Evolutionary conservation across 441 rosid species (phyloP).

Genomic region (Flueggea neowawraea): DNA sequence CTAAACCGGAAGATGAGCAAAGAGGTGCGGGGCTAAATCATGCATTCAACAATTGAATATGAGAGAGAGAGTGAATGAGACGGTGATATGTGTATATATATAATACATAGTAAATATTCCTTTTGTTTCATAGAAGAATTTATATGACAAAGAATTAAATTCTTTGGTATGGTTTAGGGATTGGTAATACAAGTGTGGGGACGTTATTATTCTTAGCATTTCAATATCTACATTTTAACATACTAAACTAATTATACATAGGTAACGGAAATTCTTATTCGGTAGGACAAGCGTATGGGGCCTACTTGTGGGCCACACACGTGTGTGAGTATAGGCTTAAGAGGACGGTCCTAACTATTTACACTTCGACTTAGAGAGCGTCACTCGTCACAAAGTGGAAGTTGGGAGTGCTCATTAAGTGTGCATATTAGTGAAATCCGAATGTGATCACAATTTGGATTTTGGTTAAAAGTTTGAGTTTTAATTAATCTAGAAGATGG

Average conservation of each 20-base stretch:
- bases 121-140: background rate
- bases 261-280: too few species aligned
- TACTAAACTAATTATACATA: background rate
- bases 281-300: too few species aligned
- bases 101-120: background rate
- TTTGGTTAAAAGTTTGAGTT: too few species aligned
- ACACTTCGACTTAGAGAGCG: too few species aligned
- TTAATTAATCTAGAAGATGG: too few species aligned
- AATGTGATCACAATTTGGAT: too few species aligned
- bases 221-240: too few species aligned
- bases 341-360: too few species aligned
- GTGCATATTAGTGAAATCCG: too few species aligned
- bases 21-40: background rate
- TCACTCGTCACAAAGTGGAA: too few species aligned
- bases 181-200: background rate
- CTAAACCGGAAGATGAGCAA: constrained; percentile 47
- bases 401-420: too few species aligned
- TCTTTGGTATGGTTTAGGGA: background rate
- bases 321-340: background rate
- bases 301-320: background rate
- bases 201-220: background rate
- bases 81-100: constrained; percentile 33
- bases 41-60: constrained; percentile 35
- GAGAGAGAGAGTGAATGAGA: constrained; percentile 20
- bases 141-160: background rate